phyloP scores from a whole-genome alignment of 192 early-diverging fungal species.

The Anaeromyces robustus region DNA sequence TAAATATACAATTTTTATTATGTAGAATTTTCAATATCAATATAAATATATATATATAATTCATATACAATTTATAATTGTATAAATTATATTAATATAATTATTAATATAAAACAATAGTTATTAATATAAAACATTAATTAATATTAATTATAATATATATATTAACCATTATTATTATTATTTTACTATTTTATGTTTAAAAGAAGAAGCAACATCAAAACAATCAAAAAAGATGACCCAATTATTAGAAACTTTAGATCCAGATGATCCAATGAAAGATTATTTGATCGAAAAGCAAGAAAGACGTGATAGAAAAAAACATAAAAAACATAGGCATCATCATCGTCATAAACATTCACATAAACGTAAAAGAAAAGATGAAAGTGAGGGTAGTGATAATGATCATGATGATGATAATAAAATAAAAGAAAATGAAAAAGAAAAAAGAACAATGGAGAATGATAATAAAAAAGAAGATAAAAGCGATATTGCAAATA shows the following conservation, averaged over 20 bases:
- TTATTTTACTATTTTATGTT: too few species aligned
- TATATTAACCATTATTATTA: too few species aligned
- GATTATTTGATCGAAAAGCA: slow-evolving; percentile 46
- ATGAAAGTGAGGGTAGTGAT: slow-evolving; percentile 24
- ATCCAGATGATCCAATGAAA: slow-evolving; percentile 60
- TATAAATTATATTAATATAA: too few species aligned
- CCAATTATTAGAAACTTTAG: slow-evolving; percentile 13
- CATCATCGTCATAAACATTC: not conserved
- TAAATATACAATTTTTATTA: slow-evolving; percentile 1
- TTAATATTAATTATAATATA: too few species aligned
- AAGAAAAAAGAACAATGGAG: slow-evolving; percentile 4
- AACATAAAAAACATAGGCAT: not conserved
- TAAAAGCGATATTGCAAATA: too few species aligned
- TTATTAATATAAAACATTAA: too few species aligned
- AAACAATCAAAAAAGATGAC: slow-evolving; percentile 26
- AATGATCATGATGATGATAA: slow-evolving; percentile 14
- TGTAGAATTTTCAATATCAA: too few species aligned
- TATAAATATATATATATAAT: too few species aligned
- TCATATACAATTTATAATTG: too few species aligned
- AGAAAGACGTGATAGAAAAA: not conserved
- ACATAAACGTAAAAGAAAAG: slow-evolving; percentile 7
- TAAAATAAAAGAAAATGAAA: slow-evolving; percentile 10
- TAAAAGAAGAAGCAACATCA: slow-evolving; percentile 8
- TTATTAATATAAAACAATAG: too few species aligned
- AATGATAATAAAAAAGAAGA: slow-evolving; percentile 14